A percentile compares a stretch with the other conserved stretches of the same genome.
These are phyloP conservation scores for Andrographis paniculata DNA, from an alignment of 305 asterid species.

Conservation along the genomic window DNA sequence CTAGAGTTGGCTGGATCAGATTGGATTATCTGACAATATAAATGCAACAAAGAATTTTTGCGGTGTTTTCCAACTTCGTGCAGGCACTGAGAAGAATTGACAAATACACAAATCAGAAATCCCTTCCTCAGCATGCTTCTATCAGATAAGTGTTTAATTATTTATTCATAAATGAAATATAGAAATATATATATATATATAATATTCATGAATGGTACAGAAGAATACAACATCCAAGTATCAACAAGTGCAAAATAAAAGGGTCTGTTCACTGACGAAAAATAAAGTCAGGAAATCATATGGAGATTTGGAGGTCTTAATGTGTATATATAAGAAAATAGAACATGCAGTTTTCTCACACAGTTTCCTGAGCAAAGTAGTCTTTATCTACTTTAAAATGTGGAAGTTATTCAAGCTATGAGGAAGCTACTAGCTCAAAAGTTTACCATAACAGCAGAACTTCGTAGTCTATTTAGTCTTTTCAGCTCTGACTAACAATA, in stretches of 20 bases:
- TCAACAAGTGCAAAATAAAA: no score
- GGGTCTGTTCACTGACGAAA: no score
- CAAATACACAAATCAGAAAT: slow-evolving; percentile 19
- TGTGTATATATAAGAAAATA: no score
- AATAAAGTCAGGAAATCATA: no score
- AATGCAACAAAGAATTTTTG: slow-evolving; percentile 53
- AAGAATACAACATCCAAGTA: no score
- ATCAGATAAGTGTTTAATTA: no score
- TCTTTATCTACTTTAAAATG: slow-evolving; percentile 8
- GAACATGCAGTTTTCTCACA: no score
- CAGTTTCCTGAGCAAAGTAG: neutral
- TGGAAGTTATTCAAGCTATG: slow-evolving; percentile 6
- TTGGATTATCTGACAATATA: slow-evolving; percentile 65
- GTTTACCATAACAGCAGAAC: slow-evolving; percentile 59
- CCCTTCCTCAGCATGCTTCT: slow-evolving; percentile 8
- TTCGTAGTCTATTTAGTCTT: slow-evolving; percentile 55
- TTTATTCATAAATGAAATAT: no score
- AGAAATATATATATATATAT: no score
- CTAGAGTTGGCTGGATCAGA: slow-evolving; percentile 34
- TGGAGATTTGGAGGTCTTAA: no score
- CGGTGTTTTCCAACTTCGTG: slow-evolving; percentile 65
- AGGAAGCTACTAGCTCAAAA: slow-evolving; percentile 15
- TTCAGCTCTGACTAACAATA: slow-evolving; percentile 46
- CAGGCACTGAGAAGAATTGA: slow-evolving; percentile 54
- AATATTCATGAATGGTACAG: no score